Percentiles rank a stretch among this genome's conserved stretches.
These are phyloP conservation scores for Curvularia spicifera DNA, from an alignment of 2,329 filamentous ascomycete species.

Conservation along the genomic window DNA sequence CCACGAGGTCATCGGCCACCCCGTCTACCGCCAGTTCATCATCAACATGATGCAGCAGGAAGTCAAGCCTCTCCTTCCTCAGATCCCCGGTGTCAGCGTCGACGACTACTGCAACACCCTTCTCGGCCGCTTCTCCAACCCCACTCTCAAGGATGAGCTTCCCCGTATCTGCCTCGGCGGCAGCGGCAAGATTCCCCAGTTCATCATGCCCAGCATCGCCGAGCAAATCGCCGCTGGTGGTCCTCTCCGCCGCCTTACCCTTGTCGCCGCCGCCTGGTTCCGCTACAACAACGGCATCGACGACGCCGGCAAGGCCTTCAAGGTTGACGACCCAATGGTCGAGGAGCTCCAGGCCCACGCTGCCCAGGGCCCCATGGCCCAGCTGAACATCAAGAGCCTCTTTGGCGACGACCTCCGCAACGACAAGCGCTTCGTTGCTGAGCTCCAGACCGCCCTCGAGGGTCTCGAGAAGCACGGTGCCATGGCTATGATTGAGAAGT, in stretches of 20 bases:
- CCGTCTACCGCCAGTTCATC: slow-evolving; percentile 35
- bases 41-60: slow-evolving; percentile 41
- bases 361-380: slow-evolving; percentile 22
- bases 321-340: slow-evolving; percentile 36
- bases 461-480: slow-evolving; percentile 30
- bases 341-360: slow-evolving; percentile 34
- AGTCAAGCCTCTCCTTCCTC: slow-evolving; percentile 37
- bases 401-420: slow-evolving; percentile 39
- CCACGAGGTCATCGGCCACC: slow-evolving; percentile 37
- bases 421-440: slow-evolving; percentile 36
- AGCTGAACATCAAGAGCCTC: slow-evolving; percentile 23
- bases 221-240: slow-evolving; percentile 37
- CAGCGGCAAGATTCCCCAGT: slow-evolving; percentile 39
- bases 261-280: slow-evolving; percentile 38
- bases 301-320: slow-evolving; percentile 32
- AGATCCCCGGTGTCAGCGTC: slow-evolving; percentile 36
- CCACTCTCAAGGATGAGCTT: slow-evolving; percentile 38
- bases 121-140: slow-evolving; percentile 37
- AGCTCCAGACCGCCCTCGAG: slow-evolving; percentile 33
- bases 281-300: slow-evolving; percentile 35
- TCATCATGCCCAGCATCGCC: slow-evolving; percentile 40
- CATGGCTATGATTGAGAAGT: slow-evolving; percentile 31
- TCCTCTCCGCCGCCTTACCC: slow-evolving; percentile 33
- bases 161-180: slow-evolving; percentile 41
- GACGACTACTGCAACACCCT: slow-evolving; percentile 39